Base-by-base conservation (phyloP, 257 asterid genomes). In the Asclepias syriaca region DNA sequence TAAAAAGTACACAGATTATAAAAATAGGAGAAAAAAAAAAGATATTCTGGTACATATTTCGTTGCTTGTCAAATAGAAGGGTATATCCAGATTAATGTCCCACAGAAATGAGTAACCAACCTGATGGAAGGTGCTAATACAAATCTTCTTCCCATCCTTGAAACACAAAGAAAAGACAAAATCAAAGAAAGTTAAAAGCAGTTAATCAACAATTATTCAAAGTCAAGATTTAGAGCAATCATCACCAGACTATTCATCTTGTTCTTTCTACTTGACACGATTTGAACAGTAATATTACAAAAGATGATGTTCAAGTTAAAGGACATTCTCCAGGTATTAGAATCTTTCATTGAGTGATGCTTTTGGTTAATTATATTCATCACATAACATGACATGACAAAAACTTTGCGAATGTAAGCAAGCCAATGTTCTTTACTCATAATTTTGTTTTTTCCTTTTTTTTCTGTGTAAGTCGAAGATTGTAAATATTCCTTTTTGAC, bases 81-180 rank as follows among this genome's bases (percentile, higher is more conserved):
- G 40, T 0, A 13, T 16, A 24, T 77, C 58, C n/a, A 53, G 27
- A 11, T 57, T 43, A 66, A 68, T 37, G 68, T 46, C 63, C 21
- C 19, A 9, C 15, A 21, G 6, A 37, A 27, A 51, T 69, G 74
- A 73, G 72, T 37, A 51, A 72, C 85, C 65, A 57, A 90, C 97
- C 98, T 93, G 98, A 75, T 89, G 88, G 70, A 93, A 78, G 77
- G 94, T 72, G 86, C 84, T 67, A 51, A 86, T 46, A 82, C 97
- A 93, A 67, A 88, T 79, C 77, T 27, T 80, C 79, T 86, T 75
- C 49, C 87, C 88, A 69, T 84, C 88, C 97, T 92, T 91, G 70
- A 77, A 76, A 71, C 46, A 65, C 54, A 80, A 70, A 46, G 76
- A 27, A 68, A 56, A 75, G 24, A 34, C 18, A 48, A 49, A 46